A percentile compares a stretch with the other conserved stretches of the same genome.
Evolutionary conservation across 257 asterid species (phyloP).

Genomic region (Galeopsis tetrahit): DNA sequence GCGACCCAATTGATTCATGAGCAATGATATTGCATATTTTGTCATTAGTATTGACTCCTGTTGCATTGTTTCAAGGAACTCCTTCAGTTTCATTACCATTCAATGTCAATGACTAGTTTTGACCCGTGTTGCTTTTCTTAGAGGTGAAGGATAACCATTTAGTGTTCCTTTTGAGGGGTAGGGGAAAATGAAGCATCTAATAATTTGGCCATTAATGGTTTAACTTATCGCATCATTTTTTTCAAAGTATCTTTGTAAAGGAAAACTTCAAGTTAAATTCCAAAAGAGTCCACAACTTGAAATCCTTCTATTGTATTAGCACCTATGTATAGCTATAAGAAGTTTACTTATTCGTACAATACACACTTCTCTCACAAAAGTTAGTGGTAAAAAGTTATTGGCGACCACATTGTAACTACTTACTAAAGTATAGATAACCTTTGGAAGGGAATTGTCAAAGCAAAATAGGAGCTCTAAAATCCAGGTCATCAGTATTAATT

Average conservation of each 20-base stretch:
- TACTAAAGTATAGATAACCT: neutral
- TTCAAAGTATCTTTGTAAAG: neutral
- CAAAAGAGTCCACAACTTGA: constrained; percentile 6
- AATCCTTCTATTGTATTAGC: neutral
- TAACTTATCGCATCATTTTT: neutral
- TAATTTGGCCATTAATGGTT: neutral
- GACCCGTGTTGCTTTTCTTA: constrained; percentile 1
- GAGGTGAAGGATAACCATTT: neutral
- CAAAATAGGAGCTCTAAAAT: constrained; percentile 11
- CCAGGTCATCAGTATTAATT: neutral
- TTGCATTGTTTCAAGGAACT: neutral
- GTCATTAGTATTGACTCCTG: neutral
- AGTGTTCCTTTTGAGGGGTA: neutral
- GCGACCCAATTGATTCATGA: neutral
- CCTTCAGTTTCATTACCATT: constrained; percentile 12
- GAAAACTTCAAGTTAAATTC: neutral
- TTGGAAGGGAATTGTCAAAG: neutral
- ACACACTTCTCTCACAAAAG: neutral
- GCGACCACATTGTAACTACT: neutral
- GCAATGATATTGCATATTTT: neutral
- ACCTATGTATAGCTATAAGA: neutral
- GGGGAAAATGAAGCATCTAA: constrained; percentile 6
- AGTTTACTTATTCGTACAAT: neutral
- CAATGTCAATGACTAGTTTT: neutral
- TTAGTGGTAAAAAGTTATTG: neutral